Evolutionary conservation across 352 stramenopile genomes (phyloP), one percentile per base, ranked within the genome.

Genomic region (Pythium coloratum): DNA sequence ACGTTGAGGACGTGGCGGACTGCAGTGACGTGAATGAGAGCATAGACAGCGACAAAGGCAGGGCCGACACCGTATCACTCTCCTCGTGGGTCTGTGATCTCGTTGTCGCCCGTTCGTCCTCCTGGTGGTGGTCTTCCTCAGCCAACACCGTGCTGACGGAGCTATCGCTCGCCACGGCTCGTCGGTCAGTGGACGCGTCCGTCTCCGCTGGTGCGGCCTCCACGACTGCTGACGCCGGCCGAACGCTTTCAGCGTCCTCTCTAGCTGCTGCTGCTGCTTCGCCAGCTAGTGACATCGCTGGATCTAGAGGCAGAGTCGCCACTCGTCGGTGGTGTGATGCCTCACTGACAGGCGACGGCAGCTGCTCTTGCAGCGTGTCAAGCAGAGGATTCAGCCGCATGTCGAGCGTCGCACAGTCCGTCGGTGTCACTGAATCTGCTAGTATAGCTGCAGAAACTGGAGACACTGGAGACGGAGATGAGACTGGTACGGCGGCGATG

Each of bases 21-120:
- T 69, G 77, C 10, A 69, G 33, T 16, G 80, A 88, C 0, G 79
- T 79, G 34, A 84, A 70, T n/a, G 82, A 90, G 10, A 90, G 66
- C 82, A 87, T 90, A 0, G 77, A 88, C 70, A 77, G 81, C 20
- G 78, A 88, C 7, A 89, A 40, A 28, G 80, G 80, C 30, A 91
- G 61, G 0, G 72, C 69, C 13, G 75, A 73, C 0, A 89, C 66
- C 40, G 66, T 69, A 16, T 84, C 78, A 9, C 51, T 66, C 7
- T 76, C 75, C 28, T 76, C 72, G 14, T 75, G 59, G 1, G 42
- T 67, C 4, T 56, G 54, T 0, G 68, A 65, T 2, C 54, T 49
- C n/a, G 51, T 63, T 24, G 46, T 60, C 55, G 33, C 50, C 8
- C 26, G 24, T 42, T 64, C 51, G 9, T 65, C 61, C 2, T 73